Base-by-base conservation (phyloP, 495 filamentous ascomycete genomes). In the Talaromyces adpressus region DNA sequence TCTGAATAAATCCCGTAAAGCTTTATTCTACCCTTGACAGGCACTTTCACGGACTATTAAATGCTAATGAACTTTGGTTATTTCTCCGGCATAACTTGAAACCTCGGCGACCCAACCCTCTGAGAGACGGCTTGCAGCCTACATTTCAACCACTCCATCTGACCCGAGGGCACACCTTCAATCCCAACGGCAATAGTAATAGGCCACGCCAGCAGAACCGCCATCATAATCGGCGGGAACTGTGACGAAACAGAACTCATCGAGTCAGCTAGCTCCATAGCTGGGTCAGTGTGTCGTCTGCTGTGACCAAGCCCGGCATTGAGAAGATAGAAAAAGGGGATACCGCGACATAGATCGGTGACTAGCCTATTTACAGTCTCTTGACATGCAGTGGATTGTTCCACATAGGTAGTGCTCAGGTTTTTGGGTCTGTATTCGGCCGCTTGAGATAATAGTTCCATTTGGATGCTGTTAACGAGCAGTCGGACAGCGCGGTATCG, bases 201-300 rank as follows among this genome's bases (percentile, higher is more conserved):
- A 23, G 72, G 70, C 72, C 71, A 75, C 18, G 68, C 65, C 16
- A 72, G 39, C 0, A 72, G 51, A 14, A 57, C 61, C 12, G 64
- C 70, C 25, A 70, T 47, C 61, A 65, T 71, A 1, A 68, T 63
- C 4, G 62, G 49, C 11, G 20, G 23, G 14, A 25, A 53, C n/a
- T 53, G 49, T n/a, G 57, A 68, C 20, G 5, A 49, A 23, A 6
- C 45, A 51, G 14, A 59, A 30, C 18, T 25, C 49, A 11, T 6
- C 4, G 8, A 11, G 8, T 53, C 22, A 8, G 20, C 20, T 20
- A 53, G 16, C 4, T 53, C 18, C 20, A 3, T 36, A 53, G 9
- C 23, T 53, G 49, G 49, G 9, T 36, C 32, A 36, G 8, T 36
- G 32, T 36, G 9, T 36, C 9, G 32, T 12, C 32, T 6, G 9